A percentile compares a stretch with the other conserved stretches of the same genome.
Evolutionary conservation across 495 filamentous ascomycete species (phyloP).

Genomic region (Penicillium ochrochloron): DNA sequence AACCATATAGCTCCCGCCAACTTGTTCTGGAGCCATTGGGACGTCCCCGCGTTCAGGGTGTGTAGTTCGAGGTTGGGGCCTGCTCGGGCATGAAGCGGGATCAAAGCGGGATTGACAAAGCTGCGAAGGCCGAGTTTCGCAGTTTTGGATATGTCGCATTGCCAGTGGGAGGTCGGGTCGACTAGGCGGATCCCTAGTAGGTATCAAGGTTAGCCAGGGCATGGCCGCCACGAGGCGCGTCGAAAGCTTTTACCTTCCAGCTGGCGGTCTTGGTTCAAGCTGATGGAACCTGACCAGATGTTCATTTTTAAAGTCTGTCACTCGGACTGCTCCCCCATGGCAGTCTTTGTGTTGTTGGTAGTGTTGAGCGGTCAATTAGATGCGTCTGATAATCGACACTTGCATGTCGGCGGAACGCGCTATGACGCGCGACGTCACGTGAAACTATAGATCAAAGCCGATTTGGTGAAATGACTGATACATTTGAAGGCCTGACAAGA

Average conservation of each 20-base stretch:
- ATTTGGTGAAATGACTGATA: background rate
- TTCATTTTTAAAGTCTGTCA: conserved; percentile 37
- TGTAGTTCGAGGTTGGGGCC: conserved; percentile 56
- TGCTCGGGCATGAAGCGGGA: conserved; percentile 54
- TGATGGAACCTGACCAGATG: conserved; percentile 45
- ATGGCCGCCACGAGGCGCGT: conserved; percentile 6
- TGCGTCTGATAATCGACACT: background rate
- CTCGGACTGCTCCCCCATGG: background rate
- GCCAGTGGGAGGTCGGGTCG: conserved; percentile 43
- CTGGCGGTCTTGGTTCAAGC: conserved; percentile 33
- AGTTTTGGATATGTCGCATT: conserved; percentile 44
- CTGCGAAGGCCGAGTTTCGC: conserved; percentile 45
- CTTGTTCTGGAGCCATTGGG: conserved; percentile 50
- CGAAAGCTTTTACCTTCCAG: conserved; percentile 39
- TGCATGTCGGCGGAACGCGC: conserved; percentile 7
- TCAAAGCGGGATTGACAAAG: conserved; percentile 51
- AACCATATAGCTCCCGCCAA: conserved; percentile 41
- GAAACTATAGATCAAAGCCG: conserved; percentile 2
- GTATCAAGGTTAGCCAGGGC: conserved; percentile 22
- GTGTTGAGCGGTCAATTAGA: conserved; percentile 9
- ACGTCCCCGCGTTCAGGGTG: conserved; percentile 39
- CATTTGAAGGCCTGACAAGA: background rate
- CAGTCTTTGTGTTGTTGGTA: conserved; percentile 12
- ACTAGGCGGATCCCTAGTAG: conserved; percentile 44
- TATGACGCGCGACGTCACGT: conserved; percentile 16